Conservation (phyloP, 495 filamentous ascomycete species). For the Paragyromitra xinjiangensis region DNA sequence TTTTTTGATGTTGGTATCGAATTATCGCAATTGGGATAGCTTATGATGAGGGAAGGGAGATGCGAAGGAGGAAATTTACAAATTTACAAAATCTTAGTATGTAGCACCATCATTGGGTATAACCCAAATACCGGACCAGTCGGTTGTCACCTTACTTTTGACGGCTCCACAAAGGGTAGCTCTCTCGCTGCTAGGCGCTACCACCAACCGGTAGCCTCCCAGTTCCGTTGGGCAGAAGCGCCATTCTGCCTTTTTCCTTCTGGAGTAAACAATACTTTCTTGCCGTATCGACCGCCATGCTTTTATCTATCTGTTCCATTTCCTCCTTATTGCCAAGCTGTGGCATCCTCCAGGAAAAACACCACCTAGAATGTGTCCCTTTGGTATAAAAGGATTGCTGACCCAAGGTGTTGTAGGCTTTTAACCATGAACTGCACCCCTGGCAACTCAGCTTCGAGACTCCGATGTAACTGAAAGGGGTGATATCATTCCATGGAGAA, state of each 20-base stretch:
- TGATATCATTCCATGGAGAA: conserved; percentile 9
- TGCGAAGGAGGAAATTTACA: not conserved
- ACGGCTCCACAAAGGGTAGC: not conserved
- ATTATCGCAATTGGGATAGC: not conserved
- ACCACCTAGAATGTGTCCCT: conserved; percentile 17
- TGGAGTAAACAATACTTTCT: conserved; percentile 22
- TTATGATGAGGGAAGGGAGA: not conserved
- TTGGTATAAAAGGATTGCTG: conserved; percentile 6
- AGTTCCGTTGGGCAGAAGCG: not conserved
- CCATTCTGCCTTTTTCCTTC: conserved; percentile 3
- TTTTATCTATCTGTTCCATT: not conserved
- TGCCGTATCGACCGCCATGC: conserved; percentile 5
- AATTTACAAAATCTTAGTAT: not conserved
- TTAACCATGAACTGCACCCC: conserved; percentile 24
- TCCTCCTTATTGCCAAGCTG: conserved; percentile 10
- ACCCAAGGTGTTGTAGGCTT: conserved; percentile 25
- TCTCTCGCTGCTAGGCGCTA: too few relatives aligned
- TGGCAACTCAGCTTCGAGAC: conserved; percentile 34
- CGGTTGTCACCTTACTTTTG: not conserved
- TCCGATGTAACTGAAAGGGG: conserved; percentile 24
- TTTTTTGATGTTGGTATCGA: not conserved
- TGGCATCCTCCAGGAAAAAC: conserved; percentile 16
- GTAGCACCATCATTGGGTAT: not conserved
- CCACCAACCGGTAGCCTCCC: not conserved
- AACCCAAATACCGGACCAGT: not conserved